Evolutionary conservation across 1,139 yeast genomes (phyloP).

Genomic region (Hyphopichia pseudoburtonii): DNA sequence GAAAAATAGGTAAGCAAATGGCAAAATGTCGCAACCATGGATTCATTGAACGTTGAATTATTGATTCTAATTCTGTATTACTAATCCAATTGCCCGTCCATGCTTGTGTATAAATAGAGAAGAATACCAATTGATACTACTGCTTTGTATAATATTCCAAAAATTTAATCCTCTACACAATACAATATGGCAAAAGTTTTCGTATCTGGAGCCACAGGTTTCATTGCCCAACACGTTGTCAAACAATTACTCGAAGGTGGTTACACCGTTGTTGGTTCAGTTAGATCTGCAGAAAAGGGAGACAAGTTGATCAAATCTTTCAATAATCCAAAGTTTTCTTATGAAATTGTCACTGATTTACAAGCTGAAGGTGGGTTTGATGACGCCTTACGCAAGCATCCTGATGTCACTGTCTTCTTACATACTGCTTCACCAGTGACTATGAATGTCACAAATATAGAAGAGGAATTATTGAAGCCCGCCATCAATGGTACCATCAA

Average conservation of each 20-base stretch:
- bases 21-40: no score
- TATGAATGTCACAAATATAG: slow-evolving; percentile 16
- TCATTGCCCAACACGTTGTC: slow-evolving; percentile 20
- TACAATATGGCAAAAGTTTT: slow-evolving; percentile 13
- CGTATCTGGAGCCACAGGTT: slow-evolving; percentile 22
- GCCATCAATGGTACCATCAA: slow-evolving; percentile 26
- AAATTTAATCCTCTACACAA: no score
- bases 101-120: no score
- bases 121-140: no score
- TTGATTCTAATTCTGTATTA: no score
- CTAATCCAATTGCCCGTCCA: no score
- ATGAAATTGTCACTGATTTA: slow-evolving; percentile 19
- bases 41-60: no score
- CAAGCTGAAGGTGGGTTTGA: slow-evolving; percentile 18
- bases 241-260: slow-evolving; percentile 14
- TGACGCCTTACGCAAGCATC: slow-evolving; percentile 16
- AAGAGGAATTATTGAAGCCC: slow-evolving; percentile 19
- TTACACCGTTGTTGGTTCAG: slow-evolving; percentile 25
- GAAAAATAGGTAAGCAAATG: no score
- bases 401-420: slow-evolving; percentile 14
- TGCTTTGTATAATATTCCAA: no score
- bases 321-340: slow-evolving; percentile 13
- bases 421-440: slow-evolving; percentile 23
- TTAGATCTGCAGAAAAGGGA: slow-evolving; percentile 23
- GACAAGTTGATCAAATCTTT: slow-evolving; percentile 15